phyloP scores from a whole-genome alignment of 1,284 basidiomycete species.

The Somion occarium region DNA sequence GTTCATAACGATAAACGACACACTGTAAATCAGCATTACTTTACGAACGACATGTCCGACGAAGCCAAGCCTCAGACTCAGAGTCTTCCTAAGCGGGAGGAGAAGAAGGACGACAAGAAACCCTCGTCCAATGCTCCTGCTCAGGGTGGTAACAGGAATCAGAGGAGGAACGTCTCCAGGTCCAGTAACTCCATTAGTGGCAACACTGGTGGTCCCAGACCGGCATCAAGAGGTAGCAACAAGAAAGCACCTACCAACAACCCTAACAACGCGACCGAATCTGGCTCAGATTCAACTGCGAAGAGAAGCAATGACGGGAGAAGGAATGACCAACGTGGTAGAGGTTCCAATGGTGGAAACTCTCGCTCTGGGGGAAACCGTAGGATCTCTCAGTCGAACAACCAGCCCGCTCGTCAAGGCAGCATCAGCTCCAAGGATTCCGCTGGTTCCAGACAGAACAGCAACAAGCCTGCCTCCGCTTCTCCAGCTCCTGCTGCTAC shows the following conservation, averaged over 20 bases:
- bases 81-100: conserved; percentile 25
- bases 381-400: conserved; percentile 42
- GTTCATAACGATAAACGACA: conserved; percentile 35
- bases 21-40: conserved; percentile 37
- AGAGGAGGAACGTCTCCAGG: conserved; percentile 51
- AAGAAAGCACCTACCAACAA: conserved; percentile 43
- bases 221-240: conserved; percentile 59
- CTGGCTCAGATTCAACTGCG: conserved; percentile 62
- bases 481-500: conserved; percentile 39
- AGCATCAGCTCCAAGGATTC: conserved; percentile 38
- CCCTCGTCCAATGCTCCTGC: conserved; percentile 28
- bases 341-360: conserved; percentile 39
- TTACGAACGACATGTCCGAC: conserved; percentile 84
- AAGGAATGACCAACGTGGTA: conserved; percentile 54
- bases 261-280: conserved; percentile 43
- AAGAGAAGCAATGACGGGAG: conserved; percentile 53
- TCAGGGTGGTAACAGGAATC: conserved; percentile 31
- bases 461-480: conserved; percentile 35
- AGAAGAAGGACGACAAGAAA: conserved; percentile 70
- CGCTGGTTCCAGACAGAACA: conserved; percentile 13
- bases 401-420: conserved; percentile 40
- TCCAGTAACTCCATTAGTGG: conserved; percentile 39
- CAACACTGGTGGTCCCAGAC: conserved; percentile 41
- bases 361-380: conserved; percentile 46
- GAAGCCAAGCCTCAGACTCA: conserved; percentile 57